A percentile compares a stretch with the other conserved stretches of the same genome.
These are phyloP conservation scores for Aspergillus asperescens DNA, from an alignment of 495 filamentous ascomycete genomes.

Conservation along the genomic window DNA sequence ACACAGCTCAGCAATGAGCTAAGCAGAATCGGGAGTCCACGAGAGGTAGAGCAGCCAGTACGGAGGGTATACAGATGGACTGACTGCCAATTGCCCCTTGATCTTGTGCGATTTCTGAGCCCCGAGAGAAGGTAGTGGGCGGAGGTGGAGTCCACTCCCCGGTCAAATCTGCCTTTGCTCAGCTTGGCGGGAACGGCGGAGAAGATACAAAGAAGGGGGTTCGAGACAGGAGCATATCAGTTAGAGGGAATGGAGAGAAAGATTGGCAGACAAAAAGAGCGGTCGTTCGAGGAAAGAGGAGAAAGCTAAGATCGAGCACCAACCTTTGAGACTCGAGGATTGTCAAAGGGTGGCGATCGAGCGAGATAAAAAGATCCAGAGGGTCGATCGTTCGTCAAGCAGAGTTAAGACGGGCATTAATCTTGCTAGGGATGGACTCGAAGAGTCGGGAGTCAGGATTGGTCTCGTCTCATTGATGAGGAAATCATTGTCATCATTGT, in stretches of 20 bases:
- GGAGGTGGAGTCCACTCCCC: slow-evolving; percentile 23
- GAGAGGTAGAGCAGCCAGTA: not conserved
- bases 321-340: slow-evolving; percentile 6
- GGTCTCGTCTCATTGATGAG: not conserved
- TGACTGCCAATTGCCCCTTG: not conserved
- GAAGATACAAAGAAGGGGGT: slow-evolving; percentile 15
- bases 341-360: not conserved
- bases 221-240: slow-evolving; percentile 14
- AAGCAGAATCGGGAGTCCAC: not conserved
- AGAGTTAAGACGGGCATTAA: no score
- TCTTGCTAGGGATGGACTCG: no score
- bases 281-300: not conserved
- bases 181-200: slow-evolving; percentile 28
- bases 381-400: not conserved
- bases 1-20: not conserved
- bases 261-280: slow-evolving; percentile 1
- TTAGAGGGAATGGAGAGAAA: slow-evolving; percentile 7
- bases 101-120: slow-evolving; percentile 11
- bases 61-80: not conserved
- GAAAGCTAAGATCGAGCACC: slow-evolving; percentile 2
- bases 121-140: slow-evolving; percentile 15
- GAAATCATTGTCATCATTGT: not conserved
- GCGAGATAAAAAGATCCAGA: slow-evolving; percentile 1
- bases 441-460: not conserved
- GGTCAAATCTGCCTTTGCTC: slow-evolving; percentile 14